These are phyloP conservation scores for Leishmania lainsoni DNA, from an alignment of 208 protist genomes.

Conservation along the genomic window DNA sequence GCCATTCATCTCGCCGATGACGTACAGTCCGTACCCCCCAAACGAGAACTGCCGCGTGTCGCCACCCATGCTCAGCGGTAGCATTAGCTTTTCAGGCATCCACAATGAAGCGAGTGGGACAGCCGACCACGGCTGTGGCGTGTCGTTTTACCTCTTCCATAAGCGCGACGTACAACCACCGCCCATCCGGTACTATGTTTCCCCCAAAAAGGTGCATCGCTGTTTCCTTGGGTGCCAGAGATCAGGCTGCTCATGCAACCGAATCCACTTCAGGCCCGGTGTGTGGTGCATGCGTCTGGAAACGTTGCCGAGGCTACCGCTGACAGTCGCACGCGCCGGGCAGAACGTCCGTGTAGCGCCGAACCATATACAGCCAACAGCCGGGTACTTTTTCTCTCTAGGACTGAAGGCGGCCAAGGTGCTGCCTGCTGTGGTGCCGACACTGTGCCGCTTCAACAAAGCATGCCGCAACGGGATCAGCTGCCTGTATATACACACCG, in stretches of 20 bases:
- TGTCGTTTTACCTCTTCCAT: constrained; percentile 67
- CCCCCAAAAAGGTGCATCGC: constrained; percentile 61
- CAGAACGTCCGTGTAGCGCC: constrained; percentile 39
- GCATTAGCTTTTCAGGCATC: constrained; percentile 14
- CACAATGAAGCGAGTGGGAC: background rate
- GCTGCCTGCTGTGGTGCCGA: constrained; percentile 68
- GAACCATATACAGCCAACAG: constrained; percentile 59
- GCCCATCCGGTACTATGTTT: constrained; percentile 66
- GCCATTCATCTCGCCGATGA: constrained; percentile 4
- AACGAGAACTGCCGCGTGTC: constrained; percentile 18
- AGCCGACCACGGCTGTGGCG: background rate
- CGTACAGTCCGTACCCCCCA: constrained; percentile 1
- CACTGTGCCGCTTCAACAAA: constrained; percentile 77
- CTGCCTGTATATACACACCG: constrained; percentile 84
- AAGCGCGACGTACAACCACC: constrained; percentile 75
- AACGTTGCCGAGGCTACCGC: constrained; percentile 36
- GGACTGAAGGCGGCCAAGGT: constrained; percentile 56
- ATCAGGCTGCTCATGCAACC: constrained; percentile 53
- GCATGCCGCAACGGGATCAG: constrained; percentile 57
- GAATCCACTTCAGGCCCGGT: constrained; percentile 53
- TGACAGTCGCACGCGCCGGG: constrained; percentile 33
- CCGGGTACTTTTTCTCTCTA: constrained; percentile 78
- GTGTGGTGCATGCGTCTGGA: constrained; percentile 71
- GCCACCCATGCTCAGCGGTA: constrained; percentile 6
- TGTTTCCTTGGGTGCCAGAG: constrained; percentile 71